A percentile compares a stretch with the other conserved stretches of the same genome.
phyloP scores from a whole-genome alignment of 2,329 filamentous ascomycete genomes.

The Chrysosporium queenslandicum region DNA sequence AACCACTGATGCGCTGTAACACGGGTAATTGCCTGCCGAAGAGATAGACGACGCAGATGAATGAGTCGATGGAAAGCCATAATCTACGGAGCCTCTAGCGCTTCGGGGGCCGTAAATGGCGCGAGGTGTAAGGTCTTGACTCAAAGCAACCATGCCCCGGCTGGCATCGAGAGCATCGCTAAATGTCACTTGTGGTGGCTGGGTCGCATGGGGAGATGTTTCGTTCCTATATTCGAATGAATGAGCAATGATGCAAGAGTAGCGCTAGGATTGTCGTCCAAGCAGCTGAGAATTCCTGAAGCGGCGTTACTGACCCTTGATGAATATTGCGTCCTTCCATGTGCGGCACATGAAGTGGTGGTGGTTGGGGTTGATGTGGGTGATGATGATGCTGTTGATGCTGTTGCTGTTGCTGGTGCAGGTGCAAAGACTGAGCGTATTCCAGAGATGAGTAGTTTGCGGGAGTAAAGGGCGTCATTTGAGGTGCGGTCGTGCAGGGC shows the following conservation, averaged over 20 bases:
- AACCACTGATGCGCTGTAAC: conserved; percentile 69
- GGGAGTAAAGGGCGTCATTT: conserved; percentile 56
- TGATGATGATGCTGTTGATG: conserved; percentile 50
- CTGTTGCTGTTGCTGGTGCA: conserved; percentile 42
- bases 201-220: conserved; percentile 41
- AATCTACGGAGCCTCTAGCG: conserved; percentile 66
- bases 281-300: background rate
- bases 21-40: conserved; percentile 67
- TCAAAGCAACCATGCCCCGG: conserved; percentile 89
- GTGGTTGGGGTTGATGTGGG: conserved; percentile 27
- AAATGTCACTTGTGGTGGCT: conserved; percentile 39
- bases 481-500: conserved; percentile 57
- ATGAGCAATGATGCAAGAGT: background rate
- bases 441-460: conserved; percentile 66
- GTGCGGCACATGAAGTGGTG: conserved; percentile 37
- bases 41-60: conserved; percentile 95
- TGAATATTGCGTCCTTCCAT: conserved; percentile 60
- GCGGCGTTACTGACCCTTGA: conserved; percentile 62
- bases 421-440: conserved; percentile 55
- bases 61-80: conserved; percentile 78
- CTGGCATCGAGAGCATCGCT: conserved; percentile 86
- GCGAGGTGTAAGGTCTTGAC: conserved; percentile 78
- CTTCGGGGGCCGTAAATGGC: conserved; percentile 70
- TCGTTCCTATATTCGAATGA: conserved; percentile 22
- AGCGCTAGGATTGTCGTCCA: background rate